A percentile compares a stretch with the other conserved stretches of the same genome.
These are phyloP conservation scores for Tuber brumale DNA, from an alignment of 495 filamentous ascomycete species.

Conservation along the genomic window DNA sequence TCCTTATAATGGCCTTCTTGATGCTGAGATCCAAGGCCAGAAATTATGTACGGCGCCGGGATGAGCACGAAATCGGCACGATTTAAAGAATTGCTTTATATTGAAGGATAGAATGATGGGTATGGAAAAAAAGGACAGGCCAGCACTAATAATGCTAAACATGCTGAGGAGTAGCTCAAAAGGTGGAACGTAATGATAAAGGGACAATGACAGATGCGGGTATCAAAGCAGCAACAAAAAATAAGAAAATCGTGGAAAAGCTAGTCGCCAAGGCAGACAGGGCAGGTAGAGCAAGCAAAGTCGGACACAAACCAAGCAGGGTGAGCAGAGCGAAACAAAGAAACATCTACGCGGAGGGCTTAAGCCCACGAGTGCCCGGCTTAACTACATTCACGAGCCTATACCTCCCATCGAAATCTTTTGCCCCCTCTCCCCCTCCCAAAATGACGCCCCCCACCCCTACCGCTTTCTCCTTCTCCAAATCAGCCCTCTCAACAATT, in stretches of 20 bases:
- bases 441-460: background rate
- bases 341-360: background rate
- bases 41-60: background rate
- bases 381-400: constrained; percentile 1
- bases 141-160: background rate
- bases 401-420: background rate
- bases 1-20: background rate
- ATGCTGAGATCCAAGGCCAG: background rate
- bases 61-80: background rate
- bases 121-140: background rate
- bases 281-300: background rate
- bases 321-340: background rate
- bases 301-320: background rate
- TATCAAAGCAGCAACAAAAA: background rate
- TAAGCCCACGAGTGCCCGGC: constrained; percentile 1
- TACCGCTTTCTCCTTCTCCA: background rate
- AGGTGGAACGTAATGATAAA: background rate
- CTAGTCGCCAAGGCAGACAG: background rate
- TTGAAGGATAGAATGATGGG: background rate
- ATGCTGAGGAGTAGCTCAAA: background rate
- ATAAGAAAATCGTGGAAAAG: background rate
- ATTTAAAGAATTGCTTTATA: background rate
- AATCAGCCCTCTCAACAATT: constrained; percentile 51
- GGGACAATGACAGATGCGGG: background rate
- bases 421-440: background rate